These are phyloP conservation scores for Leccinum pachyderme DNA, from an alignment of 1,284 basidiomycete species.

Conservation along the genomic window DNA sequence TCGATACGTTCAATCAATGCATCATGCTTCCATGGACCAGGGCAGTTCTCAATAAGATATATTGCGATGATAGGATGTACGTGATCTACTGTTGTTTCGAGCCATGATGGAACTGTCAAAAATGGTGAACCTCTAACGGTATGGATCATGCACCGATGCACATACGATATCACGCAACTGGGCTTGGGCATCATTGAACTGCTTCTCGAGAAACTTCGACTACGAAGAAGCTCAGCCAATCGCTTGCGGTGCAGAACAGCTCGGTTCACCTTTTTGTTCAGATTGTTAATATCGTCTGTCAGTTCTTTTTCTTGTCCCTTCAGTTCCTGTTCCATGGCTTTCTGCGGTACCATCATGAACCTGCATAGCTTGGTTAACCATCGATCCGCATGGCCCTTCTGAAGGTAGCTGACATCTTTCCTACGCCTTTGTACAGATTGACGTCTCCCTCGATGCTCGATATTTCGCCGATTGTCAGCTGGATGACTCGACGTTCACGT, in stretches of 20 bases:
- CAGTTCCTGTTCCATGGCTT: conserved; percentile 73
- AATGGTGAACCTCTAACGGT: conserved; percentile 1
- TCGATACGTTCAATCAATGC: conserved; percentile 2
- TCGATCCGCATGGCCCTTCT: not conserved
- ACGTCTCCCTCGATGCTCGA: conserved; percentile 61
- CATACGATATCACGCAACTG: conserved; percentile 84
- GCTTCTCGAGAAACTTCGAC: conserved; percentile 89
- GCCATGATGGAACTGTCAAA: conserved; percentile 59
- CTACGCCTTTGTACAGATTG: conserved; percentile 86
- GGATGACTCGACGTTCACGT: conserved; percentile 82
- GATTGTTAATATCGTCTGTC: conserved; percentile 72
- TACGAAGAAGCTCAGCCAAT: conserved; percentile 31
- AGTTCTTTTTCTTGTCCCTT: conserved; percentile 77
- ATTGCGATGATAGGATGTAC: conserved; percentile 8
- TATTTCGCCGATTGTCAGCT: conserved; percentile 81
- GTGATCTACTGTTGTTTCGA: conserved; percentile 44
- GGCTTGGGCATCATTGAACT: conserved; percentile 83
- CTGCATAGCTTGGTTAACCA: conserved; percentile 39
- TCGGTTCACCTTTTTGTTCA: conserved; percentile 68
- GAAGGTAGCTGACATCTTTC: conserved; percentile 73
- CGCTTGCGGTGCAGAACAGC: not conserved
- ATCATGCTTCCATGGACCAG: not conserved
- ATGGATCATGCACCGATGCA: not conserved
- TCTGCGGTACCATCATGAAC: conserved; percentile 87
- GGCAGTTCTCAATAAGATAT: conserved; percentile 2